A percentile compares a stretch with the other conserved stretches of the same genome.
These are phyloP conservation scores for Puccinia horiana DNA, from an alignment of 1,284 basidiomycete species.

Conservation along the genomic window DNA sequence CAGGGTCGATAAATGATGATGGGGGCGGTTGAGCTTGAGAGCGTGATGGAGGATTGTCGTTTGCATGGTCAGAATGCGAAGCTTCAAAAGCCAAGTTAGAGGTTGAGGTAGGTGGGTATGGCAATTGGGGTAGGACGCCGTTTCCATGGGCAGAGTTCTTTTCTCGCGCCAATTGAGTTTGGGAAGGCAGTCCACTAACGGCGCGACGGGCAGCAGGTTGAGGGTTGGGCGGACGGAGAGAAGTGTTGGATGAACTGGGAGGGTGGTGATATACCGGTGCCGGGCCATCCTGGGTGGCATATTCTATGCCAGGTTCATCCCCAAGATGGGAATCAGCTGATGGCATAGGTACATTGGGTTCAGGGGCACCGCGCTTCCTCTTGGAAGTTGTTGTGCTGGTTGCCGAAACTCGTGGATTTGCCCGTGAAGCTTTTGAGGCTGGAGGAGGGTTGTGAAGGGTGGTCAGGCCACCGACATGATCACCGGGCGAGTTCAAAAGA, in stretches of 20 bases:
- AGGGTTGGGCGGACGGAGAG: neutral
- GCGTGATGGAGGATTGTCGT: neutral
- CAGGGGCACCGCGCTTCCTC: constrained; percentile 37
- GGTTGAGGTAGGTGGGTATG: neutral
- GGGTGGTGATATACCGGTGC: neutral
- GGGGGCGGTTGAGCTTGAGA: neutral
- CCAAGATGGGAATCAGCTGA: neutral
- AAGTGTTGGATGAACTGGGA: neutral
- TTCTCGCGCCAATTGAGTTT: constrained; percentile 6
- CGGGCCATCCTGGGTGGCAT: neutral
- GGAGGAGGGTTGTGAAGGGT: neutral
- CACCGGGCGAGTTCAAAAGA: constrained; percentile 46
- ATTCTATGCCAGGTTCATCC: neutral
- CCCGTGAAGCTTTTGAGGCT: constrained; percentile 1
- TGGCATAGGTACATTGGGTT: neutral
- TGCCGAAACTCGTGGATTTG: neutral
- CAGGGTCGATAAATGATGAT: constrained; percentile 20
- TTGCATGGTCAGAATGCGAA: neutral
- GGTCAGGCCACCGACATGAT: constrained; percentile 13
- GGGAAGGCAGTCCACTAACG: constrained; percentile 20
- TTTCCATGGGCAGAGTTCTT: neutral
- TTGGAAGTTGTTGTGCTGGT: constrained; percentile 5
- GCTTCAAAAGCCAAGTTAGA: constrained; percentile 6
- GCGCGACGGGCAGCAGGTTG: constrained; percentile 12
- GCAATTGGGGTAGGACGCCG: neutral